Evolutionary conservation across 495 filamentous ascomycete genomes (phyloP), one percentile per base, ranked within the genome.

Genomic region (Polyplosphaeria fusca): DNA sequence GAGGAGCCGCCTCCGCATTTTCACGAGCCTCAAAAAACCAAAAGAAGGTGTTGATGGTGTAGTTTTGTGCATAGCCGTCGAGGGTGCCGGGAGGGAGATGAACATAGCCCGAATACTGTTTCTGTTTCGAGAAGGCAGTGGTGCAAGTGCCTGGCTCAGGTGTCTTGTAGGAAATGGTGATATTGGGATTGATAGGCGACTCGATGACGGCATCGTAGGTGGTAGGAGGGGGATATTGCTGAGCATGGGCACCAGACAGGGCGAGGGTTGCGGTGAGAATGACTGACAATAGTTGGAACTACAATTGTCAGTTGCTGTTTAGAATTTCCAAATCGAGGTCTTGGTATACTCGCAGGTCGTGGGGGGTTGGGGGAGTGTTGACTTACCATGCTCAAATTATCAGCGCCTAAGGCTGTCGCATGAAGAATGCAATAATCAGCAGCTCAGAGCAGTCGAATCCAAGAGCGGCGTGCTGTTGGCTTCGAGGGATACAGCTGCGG

Each of bases 31-130:
- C 84, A 56, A 89, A 79, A 65, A 87, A 89, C 86, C 85, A 88
- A 71, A 88, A 89, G 65, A 86, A 88, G 23, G 79, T 86, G 67
- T 89, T 87, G 52, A 85, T 84, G n/a, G 81, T 74, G 61, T 84
- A 87, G 23, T 79, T 67, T 56, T 82, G 76, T 59, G 74, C 63
- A 47, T 68, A 47, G 3, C 45, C 16, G 5, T 39, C 68, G 9
- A 84, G 67, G n/a, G 73, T 76, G 13, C 65, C 65, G 2, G 79
- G 74, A 14, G 81, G 80, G 7, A 84, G 66, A 41, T 77, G 22
- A 27, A 78, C 67, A 60, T 76, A 68, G 20, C 75, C 75, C 4
- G 70, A 25, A 56, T 67, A 75, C 16, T 58, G 59, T 30, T 51
- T 49, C 52, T 70, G 69, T 9, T 53, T 58, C 0, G 45, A 12